Conservation (phyloP, 257 asterid species). For the Anisodus tanguticus region DNA sequence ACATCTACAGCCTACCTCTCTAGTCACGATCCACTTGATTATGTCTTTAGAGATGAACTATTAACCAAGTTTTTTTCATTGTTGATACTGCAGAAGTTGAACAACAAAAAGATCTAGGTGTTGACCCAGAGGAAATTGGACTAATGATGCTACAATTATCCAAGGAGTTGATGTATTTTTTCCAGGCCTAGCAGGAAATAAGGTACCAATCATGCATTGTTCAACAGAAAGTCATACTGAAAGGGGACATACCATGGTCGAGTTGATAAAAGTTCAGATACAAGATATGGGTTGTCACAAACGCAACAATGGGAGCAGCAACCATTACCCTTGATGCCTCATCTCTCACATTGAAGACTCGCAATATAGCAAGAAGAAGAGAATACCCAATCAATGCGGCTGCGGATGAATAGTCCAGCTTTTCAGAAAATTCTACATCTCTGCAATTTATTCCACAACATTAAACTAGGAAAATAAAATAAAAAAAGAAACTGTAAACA, state of each 20-base stretch:
- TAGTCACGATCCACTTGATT: neutral
- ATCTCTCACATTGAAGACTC: constrained; percentile 51
- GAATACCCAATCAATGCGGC: constrained; percentile 62
- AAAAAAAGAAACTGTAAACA: neutral
- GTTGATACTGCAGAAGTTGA: neutral
- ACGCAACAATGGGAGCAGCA: constrained; percentile 65
- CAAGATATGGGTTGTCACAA: constrained; percentile 58
- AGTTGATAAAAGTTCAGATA: constrained; percentile 58
- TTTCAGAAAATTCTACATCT: constrained; percentile 79
- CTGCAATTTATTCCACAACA: constrained; percentile 44
- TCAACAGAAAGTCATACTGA: constrained; percentile 16
- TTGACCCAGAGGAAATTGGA: neutral
- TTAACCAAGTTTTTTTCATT: neutral
- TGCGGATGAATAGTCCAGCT: constrained; percentile 62
- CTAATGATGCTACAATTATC: neutral
- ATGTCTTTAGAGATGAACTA: neutral
- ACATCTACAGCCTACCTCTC: neutral
- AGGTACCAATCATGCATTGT: constrained; percentile 5
- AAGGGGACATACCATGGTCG: constrained; percentile 57
- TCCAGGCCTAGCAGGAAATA: neutral
- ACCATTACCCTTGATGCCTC: constrained; percentile 74
- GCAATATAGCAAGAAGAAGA: constrained; percentile 51
- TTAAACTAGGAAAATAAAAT: constrained; percentile 20
- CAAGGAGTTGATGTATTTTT: neutral
- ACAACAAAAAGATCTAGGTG: neutral